Conservation (phyloP, 2,329 filamentous ascomycete genomes). For the Talaromyces sp. region DNA sequence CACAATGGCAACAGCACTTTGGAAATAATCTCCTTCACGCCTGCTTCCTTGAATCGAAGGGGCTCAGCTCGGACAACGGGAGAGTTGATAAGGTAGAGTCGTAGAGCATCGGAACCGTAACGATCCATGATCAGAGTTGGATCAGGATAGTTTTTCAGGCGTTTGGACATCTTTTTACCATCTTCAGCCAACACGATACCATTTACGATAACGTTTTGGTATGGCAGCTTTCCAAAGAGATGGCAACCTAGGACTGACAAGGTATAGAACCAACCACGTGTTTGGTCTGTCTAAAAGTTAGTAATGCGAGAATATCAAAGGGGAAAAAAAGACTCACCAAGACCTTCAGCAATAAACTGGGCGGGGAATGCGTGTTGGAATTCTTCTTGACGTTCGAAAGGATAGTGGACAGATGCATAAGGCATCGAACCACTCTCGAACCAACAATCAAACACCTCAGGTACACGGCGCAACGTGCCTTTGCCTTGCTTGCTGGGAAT, state of each 20-base stretch:
- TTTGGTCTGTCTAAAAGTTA: conserved; percentile 65
- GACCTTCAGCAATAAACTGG: conserved; percentile 89
- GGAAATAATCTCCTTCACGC: conserved; percentile 91
- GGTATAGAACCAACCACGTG: conserved; percentile 96
- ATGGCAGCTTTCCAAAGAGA: conserved; percentile 79
- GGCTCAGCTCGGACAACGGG: conserved; percentile 91
- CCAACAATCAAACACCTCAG: conserved; percentile 96
- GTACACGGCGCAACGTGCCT: conserved; percentile 73
- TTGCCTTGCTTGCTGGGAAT: conserved; percentile 89
- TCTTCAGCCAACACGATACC: conserved; percentile 91
- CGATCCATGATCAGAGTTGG: conserved; percentile 77
- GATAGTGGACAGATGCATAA: conserved; percentile 86
- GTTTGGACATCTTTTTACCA: conserved; percentile 98
- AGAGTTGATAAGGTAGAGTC: conserved; percentile 95
- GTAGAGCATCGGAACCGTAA: conserved; percentile 88
- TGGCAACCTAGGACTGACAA: conserved; percentile 84
- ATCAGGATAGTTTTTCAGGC: conserved; percentile 93
- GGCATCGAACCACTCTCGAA: conserved; percentile 97
- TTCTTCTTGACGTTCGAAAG: conserved; percentile 81
- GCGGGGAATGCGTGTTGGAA: conserved; percentile 78
- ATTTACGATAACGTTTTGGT: conserved; percentile 96
- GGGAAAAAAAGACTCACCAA: conserved; percentile 37
- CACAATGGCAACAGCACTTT: conserved; percentile 88
- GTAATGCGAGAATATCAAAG: neutral
- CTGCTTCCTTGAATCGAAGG: conserved; percentile 83